Evolutionary conservation across 2,329 filamentous ascomycete species (phyloP).

Genomic region (Arthrocladium fulminans): DNA sequence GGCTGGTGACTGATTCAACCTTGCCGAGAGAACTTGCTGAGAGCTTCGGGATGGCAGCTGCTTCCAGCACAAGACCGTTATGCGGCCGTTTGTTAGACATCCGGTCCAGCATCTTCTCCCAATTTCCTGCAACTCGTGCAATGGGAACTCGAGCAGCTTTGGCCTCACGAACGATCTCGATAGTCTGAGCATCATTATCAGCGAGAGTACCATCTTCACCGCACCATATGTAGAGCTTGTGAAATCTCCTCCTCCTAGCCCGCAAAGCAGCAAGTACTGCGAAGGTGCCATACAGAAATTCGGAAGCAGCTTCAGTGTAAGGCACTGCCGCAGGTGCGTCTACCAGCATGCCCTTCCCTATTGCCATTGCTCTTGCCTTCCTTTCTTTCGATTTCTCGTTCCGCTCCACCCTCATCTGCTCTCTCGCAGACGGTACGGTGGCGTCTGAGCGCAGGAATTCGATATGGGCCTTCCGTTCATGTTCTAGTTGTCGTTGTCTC

Average conservation of each 20-base stretch:
- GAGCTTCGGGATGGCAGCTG: constrained; percentile 67
- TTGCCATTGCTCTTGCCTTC: not conserved
- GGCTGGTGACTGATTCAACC: not conserved
- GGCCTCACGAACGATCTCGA: constrained; percentile 32
- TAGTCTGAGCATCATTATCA: constrained; percentile 39
- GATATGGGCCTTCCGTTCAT: not conserved
- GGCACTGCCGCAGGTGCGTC: constrained; percentile 35
- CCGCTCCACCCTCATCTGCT: no score
- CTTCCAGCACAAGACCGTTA: constrained; percentile 81
- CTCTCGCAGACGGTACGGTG: not conserved
- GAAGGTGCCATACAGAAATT: constrained; percentile 81
- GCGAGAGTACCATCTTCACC: constrained; percentile 44
- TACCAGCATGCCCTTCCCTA: not conserved
- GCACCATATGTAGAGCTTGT: constrained; percentile 71
- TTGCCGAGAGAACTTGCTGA: constrained; percentile 53
- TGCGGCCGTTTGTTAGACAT: constrained; percentile 77
- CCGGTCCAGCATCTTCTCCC: constrained; percentile 66
- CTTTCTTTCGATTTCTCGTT: not conserved
- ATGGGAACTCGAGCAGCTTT: constrained; percentile 44
- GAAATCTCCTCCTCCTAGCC: constrained; percentile 61
- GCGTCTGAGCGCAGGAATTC: constrained; percentile 4
- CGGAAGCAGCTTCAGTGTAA: constrained; percentile 76
- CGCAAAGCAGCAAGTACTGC: constrained; percentile 72
- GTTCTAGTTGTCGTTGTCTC: not conserved
- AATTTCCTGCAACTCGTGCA: constrained; percentile 47